A percentile compares a stretch with the other conserved stretches of the same genome.
Conservation (phyloP, 768 basidiomycete species). For the Leccinum obscurum region DNA sequence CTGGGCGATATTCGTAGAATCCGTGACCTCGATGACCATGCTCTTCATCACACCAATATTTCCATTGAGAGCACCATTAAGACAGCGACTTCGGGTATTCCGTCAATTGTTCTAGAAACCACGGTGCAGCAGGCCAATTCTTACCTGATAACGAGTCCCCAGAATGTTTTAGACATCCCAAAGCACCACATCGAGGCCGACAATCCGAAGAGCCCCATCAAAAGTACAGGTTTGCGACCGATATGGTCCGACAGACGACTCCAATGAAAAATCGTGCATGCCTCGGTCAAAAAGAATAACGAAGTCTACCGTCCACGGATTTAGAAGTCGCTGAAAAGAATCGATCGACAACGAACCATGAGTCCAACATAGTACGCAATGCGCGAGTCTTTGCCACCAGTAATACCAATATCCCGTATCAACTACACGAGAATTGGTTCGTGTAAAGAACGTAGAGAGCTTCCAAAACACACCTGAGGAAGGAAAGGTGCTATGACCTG, state of each 20-base stretch:
- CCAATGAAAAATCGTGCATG: constrained; percentile 49
- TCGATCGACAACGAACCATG: constrained; percentile 36
- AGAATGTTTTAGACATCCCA: constrained; percentile 48
- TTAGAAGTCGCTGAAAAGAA: not conserved
- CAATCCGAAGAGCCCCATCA: constrained; percentile 46
- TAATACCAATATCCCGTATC: constrained; percentile 36
- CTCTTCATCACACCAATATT: constrained; percentile 54
- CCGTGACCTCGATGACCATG: constrained; percentile 44
- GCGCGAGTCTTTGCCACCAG: constrained; percentile 44
- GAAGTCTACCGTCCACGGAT: constrained; percentile 38
- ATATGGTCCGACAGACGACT: constrained; percentile 50
- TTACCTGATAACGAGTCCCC: constrained; percentile 44
- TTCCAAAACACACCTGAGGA: constrained; percentile 50
- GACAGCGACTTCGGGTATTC: constrained; percentile 36
- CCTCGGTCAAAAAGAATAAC: constrained; percentile 50
- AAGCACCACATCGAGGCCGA: constrained; percentile 49
- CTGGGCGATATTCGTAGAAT: constrained; percentile 30
- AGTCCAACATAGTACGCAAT: constrained; percentile 51
- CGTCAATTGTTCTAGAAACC: not conserved
- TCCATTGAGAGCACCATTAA: constrained; percentile 54
- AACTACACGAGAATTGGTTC: constrained; percentile 16
- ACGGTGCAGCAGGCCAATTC: not conserved
- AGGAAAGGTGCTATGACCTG: constrained; percentile 76
- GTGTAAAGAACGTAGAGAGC: not conserved
- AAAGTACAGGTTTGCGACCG: constrained; percentile 49